These are phyloP conservation scores for Trichosporon sp. DNA, from an alignment of 1,284 basidiomycete genomes.

Conservation along the genomic window DNA sequence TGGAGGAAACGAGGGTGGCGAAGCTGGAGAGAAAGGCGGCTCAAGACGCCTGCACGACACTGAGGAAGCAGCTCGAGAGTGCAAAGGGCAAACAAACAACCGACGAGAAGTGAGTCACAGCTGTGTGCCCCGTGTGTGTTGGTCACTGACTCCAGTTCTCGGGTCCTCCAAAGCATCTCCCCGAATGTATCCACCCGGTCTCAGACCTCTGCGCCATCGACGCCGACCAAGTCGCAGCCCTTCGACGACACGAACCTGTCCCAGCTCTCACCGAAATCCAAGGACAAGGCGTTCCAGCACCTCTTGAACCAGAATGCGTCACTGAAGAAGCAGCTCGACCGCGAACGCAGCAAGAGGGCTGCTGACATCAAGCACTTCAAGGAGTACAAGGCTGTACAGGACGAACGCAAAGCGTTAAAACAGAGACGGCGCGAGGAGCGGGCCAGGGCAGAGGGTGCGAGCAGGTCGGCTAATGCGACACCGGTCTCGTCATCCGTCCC, in stretches of 20 bases:
- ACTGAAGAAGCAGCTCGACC: conserved; percentile 27
- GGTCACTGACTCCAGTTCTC: conserved; percentile 6
- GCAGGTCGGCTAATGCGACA: not conserved
- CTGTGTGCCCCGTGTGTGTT: not conserved
- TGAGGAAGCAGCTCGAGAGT: not conserved
- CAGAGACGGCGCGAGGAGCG: conserved; percentile 23
- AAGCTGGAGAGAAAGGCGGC: not conserved
- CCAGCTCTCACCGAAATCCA: not conserved
- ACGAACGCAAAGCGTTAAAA: conserved; percentile 25
- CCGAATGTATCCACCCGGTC: conserved; percentile 16
- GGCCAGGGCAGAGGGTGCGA: not conserved
- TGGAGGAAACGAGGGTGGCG: not conserved
- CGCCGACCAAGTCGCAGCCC: conserved; percentile 9
- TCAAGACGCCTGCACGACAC: not conserved
- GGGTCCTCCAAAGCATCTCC: conserved; percentile 22
- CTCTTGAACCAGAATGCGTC: conserved; percentile 26
- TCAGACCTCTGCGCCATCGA: conserved; percentile 3
- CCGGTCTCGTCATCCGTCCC: not conserved
- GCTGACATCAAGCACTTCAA: conserved; percentile 32
- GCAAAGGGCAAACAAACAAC: not conserved
- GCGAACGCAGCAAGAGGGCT: conserved; percentile 21
- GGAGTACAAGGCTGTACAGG: conserved; percentile 32
- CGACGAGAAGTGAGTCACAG: not conserved
- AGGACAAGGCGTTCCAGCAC: conserved; percentile 18
- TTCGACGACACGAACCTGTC: not conserved